Evolutionary conservation across 139 green algal genomes (phyloP), one percentile per base, ranked within the genome.

Genomic region (Chlamydomonas urium): DNA sequence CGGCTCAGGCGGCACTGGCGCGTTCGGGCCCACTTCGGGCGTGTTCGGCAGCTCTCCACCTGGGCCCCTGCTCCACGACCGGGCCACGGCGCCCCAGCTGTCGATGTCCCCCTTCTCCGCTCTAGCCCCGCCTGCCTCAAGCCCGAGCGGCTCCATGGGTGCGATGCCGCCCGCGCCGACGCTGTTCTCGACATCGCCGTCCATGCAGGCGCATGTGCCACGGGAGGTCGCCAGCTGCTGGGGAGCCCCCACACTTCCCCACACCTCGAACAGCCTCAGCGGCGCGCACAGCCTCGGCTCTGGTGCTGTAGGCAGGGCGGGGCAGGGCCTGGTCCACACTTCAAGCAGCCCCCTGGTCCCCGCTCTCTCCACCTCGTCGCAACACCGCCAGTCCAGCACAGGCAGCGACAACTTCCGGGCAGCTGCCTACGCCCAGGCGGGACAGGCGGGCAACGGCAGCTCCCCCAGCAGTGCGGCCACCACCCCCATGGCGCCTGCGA

Each of bases 161-260:
- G n/a, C 29, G 67, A 36, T 23, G 32, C 63, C n/a, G 67, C 67
- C 32, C 10, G 42, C 2, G 3, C 35, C 2, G 1, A 8, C 6
- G 5, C 45, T 65, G 59, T 32, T 70, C 0, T 21, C 45, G 21
- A 56, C 17, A 21, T n/a, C n/a, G n/a, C n/a, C n/a, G n/a, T n/a
- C n/a, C n/a, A n/a, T n/a, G 42, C 42, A n/a, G 42, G 26, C 6
- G 61, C 23, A 61, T 4, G 74, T 79, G 26, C 74, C 74, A 4
- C 33, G 3, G 24, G 42, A 8, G 10, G 14, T 50, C 42, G 42
- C 42, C 42, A 50, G 42, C 42, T 50, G 42, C 42, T 50, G 42
- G 42, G 14, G 42, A 8, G 42, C 42, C 31, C 70, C 10, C 21
- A 17, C 45, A 56, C 45, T 26, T 21, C 21, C 45, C 21, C 17